These are phyloP conservation scores for Kwoniella botswanensis DNA, from an alignment of 768 basidiomycete species.

Conservation along the genomic window DNA sequence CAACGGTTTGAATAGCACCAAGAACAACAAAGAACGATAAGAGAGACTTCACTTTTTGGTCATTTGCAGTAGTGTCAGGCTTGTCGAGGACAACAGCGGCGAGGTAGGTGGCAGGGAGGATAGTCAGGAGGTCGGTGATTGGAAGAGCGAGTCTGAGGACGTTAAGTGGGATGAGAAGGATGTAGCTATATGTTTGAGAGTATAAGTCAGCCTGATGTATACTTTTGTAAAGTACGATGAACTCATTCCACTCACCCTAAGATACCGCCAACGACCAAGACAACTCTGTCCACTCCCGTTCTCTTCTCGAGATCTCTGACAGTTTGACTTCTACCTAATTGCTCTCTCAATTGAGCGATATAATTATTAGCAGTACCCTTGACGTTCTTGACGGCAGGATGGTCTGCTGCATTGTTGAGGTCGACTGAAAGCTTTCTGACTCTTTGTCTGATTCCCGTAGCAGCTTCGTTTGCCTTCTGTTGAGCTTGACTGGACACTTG, in stretches of 20 bases:
- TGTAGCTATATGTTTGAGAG: conserved; percentile 34
- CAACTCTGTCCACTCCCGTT: conserved; percentile 43
- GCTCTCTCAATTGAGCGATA: conserved; percentile 36
- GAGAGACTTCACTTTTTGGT: conserved; percentile 38
- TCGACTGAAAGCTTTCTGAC: conserved; percentile 29
- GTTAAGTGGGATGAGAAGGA: conserved; percentile 51
- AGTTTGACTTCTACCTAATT: conserved; percentile 33
- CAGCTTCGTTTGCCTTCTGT: conserved; percentile 20
- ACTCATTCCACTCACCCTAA: conserved; percentile 30
- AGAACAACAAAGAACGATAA: conserved; percentile 49
- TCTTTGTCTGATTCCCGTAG: conserved; percentile 35
- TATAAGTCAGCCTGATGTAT: neutral
- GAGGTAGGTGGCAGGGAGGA: conserved; percentile 43
- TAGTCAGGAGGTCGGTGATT: conserved; percentile 44
- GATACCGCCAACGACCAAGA: conserved; percentile 40
- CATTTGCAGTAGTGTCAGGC: conserved; percentile 17
- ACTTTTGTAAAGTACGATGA: neutral
- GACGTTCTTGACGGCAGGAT: conserved; percentile 45
- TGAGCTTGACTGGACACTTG: conserved; percentile 6
- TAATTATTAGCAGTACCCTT: conserved; percentile 38
- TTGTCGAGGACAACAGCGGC: conserved; percentile 40
- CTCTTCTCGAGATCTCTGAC: conserved; percentile 45
- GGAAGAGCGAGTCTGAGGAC: conserved; percentile 48
- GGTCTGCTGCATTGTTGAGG: conserved; percentile 38
- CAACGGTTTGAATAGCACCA: conserved; percentile 45